Conservation (phyloP, 1,284 basidiomycete genomes). For the Papiliotrema flavescens region DNA sequence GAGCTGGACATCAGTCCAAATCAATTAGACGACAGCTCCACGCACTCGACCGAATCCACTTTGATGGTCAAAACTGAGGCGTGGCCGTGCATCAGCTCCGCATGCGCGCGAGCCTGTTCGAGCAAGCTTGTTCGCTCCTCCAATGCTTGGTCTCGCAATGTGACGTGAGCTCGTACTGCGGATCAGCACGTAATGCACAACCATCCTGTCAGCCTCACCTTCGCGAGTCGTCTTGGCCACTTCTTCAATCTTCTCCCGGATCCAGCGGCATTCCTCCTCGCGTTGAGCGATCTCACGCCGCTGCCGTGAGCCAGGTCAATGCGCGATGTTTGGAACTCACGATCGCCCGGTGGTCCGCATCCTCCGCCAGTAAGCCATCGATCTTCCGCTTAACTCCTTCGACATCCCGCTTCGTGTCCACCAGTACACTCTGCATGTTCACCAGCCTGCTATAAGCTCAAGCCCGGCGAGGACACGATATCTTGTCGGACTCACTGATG, state of each 20-base stretch:
- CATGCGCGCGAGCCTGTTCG: conserved; percentile 23
- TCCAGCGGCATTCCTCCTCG: conserved; percentile 25
- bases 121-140: conserved; percentile 26
- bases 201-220: too few species aligned
- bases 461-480: background rate
- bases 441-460: conserved; percentile 56
- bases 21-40: background rate
- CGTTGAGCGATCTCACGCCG: conserved; percentile 44
- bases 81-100: conserved; percentile 19
- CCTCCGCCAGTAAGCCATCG: conserved; percentile 54
- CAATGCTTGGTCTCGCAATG: conserved; percentile 24
- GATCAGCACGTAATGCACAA: conserved; percentile 2
- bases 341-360: conserved; percentile 54
- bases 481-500: conserved; percentile 34
- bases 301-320: conserved; percentile 38
- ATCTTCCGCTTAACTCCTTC: conserved; percentile 57
- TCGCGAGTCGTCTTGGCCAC: conserved; percentile 26
- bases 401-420: conserved; percentile 63
- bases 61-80: conserved; percentile 17
- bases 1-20: conserved; percentile 5
- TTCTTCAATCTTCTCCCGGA: conserved; percentile 23
- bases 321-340: conserved; percentile 28
- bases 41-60: conserved; percentile 29
- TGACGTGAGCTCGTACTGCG: conserved; percentile 25
- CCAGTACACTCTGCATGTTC: conserved; percentile 63